Base-by-base conservation (phyloP, 2,329 filamentous ascomycete genomes). In the Dendrostoma leiphaemia region DNA sequence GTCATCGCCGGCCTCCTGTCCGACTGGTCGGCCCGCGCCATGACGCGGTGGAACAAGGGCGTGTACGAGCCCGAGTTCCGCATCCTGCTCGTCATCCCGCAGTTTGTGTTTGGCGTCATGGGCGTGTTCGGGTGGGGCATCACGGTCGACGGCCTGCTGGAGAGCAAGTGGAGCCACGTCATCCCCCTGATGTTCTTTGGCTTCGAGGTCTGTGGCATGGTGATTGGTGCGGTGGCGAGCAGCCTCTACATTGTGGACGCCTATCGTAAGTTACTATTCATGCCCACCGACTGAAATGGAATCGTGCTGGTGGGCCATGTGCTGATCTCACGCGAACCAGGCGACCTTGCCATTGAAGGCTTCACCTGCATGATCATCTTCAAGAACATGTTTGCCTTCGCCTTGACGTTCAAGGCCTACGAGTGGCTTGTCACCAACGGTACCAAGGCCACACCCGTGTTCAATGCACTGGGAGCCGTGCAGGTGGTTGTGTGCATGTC, bases 21-120 rank as follows among this genome's bases (percentile, higher is more conserved):
- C 17, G 92, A 97, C 68, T 84, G 79, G 69, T 85, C 82, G 51
- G 89, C 88, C 32, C 83, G 79, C 50, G 74, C 74, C 44, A 78
- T 96, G 74, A 92, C 91, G 19, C 80, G 79, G 53, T 76, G 78
- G 58, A 97, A 97, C 71, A 77, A 78, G 13, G 92, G 92, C 47
- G 79, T 91, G 53, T 96, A 95, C 66, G 92, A 97, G 71, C 92
- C 93, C 1, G 93, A 97, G 67, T 97, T 96, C 69, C 82, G 92
- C 17, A 84, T 97, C 57, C 63, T 94, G 7, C 80, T 97, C 2
- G 88, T 96, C 0, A 74, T 94, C 2, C 91, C 91, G 4, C 91
- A 94, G 75, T 73, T 95, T 38, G 70, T 96, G 2, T 80, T 93
- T 54, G 89, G 89, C 13, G 84, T 85, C 46, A 83, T 87, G 13